These are phyloP conservation scores for Venturia carpophila DNA, from an alignment of 2,329 filamentous ascomycete species.

Conservation along the genomic window DNA sequence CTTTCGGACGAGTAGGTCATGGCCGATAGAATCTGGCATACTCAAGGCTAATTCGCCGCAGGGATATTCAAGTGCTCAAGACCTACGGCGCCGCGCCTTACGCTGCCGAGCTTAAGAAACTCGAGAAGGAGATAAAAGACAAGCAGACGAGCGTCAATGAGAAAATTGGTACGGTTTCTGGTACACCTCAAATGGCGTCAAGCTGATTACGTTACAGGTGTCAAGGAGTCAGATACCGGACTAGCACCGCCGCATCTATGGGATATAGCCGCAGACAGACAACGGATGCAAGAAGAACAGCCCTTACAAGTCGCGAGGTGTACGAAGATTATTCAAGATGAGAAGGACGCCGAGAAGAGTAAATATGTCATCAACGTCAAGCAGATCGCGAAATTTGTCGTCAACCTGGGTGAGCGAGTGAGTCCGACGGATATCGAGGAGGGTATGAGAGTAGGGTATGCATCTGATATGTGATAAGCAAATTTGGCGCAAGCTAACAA, in stretches of 20 bases:
- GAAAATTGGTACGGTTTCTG: slow-evolving; percentile 65
- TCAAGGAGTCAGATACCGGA: slow-evolving; percentile 83
- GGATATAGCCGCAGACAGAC: slow-evolving; percentile 95
- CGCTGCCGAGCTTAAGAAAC: slow-evolving; percentile 85
- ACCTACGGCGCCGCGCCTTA: slow-evolving; percentile 98
- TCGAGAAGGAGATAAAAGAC: slow-evolving; percentile 99
- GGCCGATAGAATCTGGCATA: background rate
- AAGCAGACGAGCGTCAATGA: slow-evolving; percentile 97
- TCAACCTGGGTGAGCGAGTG: slow-evolving; percentile 92
- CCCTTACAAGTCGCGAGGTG: slow-evolving; percentile 94
- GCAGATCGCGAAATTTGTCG: slow-evolving; percentile 99
- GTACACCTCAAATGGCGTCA: background rate
- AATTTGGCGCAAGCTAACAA: slow-evolving; percentile 19
- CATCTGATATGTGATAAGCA: slow-evolving; percentile 18
- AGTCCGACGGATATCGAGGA: slow-evolving; percentile 98
- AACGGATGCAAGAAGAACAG: slow-evolving; percentile 98
- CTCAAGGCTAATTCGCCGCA: slow-evolving; percentile 38
- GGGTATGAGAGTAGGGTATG: slow-evolving; percentile 88
- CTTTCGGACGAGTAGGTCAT: slow-evolving; percentile 81
- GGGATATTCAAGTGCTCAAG: slow-evolving; percentile 98
- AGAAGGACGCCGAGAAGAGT: slow-evolving; percentile 93
- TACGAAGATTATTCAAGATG: slow-evolving; percentile 98
- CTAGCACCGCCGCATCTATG: slow-evolving; percentile 97
- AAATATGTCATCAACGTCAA: slow-evolving; percentile 99
- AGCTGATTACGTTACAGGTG: slow-evolving; percentile 12